A percentile compares a stretch with the other conserved stretches of the same genome.
Conservation (phyloP, 202 grass and related monocot genomes). For the Dendrocalamus latiflorus region DNA sequence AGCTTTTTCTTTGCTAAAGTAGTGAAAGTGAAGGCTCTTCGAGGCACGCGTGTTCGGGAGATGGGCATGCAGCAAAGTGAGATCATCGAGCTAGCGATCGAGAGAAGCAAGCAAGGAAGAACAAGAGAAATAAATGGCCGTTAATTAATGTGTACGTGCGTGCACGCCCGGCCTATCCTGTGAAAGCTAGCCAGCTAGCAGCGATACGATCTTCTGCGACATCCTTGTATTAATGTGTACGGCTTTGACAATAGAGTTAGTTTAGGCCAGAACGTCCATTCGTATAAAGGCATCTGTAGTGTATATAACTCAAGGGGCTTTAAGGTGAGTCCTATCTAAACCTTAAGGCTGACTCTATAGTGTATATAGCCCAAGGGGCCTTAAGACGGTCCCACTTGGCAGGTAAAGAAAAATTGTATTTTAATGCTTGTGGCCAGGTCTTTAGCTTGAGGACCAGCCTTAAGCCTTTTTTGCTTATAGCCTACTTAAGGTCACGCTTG, state of each 20-base stretch:
- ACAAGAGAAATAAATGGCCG: not conserved
- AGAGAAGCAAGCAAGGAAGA: not conserved
- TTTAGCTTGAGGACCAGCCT: too few species aligned
- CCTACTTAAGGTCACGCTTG: too few species aligned
- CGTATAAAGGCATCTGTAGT: too few species aligned
- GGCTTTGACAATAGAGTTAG: not conserved
- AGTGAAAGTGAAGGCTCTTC: not conserved
- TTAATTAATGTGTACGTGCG: not conserved
- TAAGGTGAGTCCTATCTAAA: too few species aligned
- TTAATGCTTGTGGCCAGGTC: too few species aligned
- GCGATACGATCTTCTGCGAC: not conserved
- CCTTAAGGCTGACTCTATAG: too few species aligned
- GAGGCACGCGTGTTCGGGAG: conserved; percentile 6
- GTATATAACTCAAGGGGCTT: too few species aligned
- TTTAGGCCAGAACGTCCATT: not conserved
- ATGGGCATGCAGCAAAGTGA: not conserved
- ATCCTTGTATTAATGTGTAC: not conserved
- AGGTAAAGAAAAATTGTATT: too few species aligned
- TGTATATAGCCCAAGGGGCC: too few species aligned
- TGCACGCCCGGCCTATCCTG: not conserved
- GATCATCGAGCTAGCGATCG: not conserved
- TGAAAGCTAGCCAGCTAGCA: not conserved
- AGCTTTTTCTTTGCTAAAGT: not conserved
- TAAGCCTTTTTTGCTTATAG: too few species aligned
- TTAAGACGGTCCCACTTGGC: too few species aligned